phyloP scores from a whole-genome alignment of 768 basidiomycete genomes.

The Gelatoporia subvermispora region DNA sequence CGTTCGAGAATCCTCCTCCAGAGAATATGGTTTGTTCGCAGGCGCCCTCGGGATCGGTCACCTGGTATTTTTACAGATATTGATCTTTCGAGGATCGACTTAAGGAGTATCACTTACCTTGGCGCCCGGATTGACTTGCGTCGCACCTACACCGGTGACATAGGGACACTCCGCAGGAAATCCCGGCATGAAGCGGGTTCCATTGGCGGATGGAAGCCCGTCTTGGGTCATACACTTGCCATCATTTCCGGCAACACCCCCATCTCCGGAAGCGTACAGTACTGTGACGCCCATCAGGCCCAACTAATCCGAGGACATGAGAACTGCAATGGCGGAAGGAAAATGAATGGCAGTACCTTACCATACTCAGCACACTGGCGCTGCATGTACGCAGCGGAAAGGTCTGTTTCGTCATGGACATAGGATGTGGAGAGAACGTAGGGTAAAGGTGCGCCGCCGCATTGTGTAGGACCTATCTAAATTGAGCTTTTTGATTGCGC shows the following conservation, averaged over 20 bases:
- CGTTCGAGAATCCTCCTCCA: slow-evolving; percentile 38
- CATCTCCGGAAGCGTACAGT: slow-evolving; percentile 42
- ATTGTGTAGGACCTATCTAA: slow-evolving; percentile 28
- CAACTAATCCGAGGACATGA: slow-evolving; percentile 8
- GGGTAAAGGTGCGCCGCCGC: slow-evolving; percentile 32
- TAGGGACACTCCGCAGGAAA: slow-evolving; percentile 37
- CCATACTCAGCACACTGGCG: slow-evolving; percentile 43
- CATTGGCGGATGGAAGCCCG: slow-evolving; percentile 16
- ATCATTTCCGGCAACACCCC: slow-evolving; percentile 34
- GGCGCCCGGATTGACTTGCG: slow-evolving; percentile 29
- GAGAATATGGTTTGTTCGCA: slow-evolving; percentile 30
- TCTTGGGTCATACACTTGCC: slow-evolving; percentile 28
- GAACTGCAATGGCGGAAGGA: slow-evolving; percentile 9
- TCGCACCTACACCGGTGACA: slow-evolving; percentile 33
- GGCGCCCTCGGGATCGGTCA: slow-evolving; percentile 31
- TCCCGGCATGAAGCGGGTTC: slow-evolving; percentile 21
- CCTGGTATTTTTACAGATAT: not conserved
- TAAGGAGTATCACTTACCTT: slow-evolving; percentile 8
- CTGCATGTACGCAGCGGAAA: slow-evolving; percentile 30
- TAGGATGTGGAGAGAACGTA: slow-evolving; percentile 40
- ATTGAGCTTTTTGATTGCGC: slow-evolving; percentile 14
- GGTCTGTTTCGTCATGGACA: slow-evolving; percentile 30
- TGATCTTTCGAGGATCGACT: not conserved
- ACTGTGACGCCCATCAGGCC: slow-evolving; percentile 32
- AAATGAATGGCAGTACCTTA: slow-evolving; percentile 18